Base-by-base conservation (phyloP, 2,329 filamentous ascomycete species). In the Cercospora zeae-maydis region DNA sequence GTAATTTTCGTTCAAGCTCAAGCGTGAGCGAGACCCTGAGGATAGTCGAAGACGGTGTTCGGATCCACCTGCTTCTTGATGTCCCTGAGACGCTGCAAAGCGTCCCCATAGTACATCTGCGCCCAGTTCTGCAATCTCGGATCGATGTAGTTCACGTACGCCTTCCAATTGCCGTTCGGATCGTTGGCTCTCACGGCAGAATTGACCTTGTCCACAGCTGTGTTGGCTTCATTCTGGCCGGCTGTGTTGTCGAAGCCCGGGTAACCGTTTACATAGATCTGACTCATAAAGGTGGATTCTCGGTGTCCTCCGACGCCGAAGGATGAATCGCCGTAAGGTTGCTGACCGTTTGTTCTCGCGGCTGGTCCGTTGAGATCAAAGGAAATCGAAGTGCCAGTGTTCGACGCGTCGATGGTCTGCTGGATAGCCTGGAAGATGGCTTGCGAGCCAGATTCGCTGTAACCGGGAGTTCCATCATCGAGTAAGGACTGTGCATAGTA, bases 121-220 rank as follows among this genome's bases (percentile, higher is more conserved):
- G 45, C 63, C 60, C 60, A 67, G 24, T 65, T 36, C 30, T 65
- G 8, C 14, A 65, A 45, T 24, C 65, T 36, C 10, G 65, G 65
- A 52, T 67, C 65, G 14, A 67, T 51, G 39, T 67, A 67, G 31
- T 67, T 67, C 19, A 67, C 63, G 24, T 67, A 67, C 5, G 63
- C 61, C 11, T 52, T 36, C 65, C 65, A 67, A 3, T 24, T 33
- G 6, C 49, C 59, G 19, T 34, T 54, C 10, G 19, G 11, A 6
- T 63, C 63, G 36, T 62, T 58, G 11, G 53, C 55, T 45, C 52
- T 27, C n/a, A 67, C 63, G 10, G 61, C 58, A 7, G 37, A 24
- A 21, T 47, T 60, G 14, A 67, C 56, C 3, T 37, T 59, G 54
- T 67, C 65, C 1, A 63, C 61, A 13, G 34, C 61, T 7, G 51